These are phyloP conservation scores for Dalbergia oliveri DNA, from an alignment of 306 rosid species.

Conservation along the genomic window DNA sequence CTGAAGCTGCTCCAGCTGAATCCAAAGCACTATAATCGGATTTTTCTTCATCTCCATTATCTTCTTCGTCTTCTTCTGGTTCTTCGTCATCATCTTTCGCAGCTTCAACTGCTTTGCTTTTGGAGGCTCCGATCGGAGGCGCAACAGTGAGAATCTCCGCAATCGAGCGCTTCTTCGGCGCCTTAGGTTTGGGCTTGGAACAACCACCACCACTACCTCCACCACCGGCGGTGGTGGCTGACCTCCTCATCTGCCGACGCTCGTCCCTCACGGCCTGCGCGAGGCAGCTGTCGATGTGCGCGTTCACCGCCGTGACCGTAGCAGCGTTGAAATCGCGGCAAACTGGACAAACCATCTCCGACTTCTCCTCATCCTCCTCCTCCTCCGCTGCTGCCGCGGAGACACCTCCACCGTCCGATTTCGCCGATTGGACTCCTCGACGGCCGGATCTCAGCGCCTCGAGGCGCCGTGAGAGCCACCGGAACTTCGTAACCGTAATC, in stretches of 20 bases:
- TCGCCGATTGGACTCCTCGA: constrained; percentile 35
- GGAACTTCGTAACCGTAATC: constrained; percentile 70
- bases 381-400: background rate
- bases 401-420: constrained; percentile 10
- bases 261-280: constrained; percentile 60
- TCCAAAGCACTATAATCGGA: constrained; percentile 43
- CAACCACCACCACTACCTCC: background rate
- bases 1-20: constrained; percentile 17
- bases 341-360: constrained; percentile 79
- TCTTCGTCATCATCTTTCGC: constrained; percentile 6
- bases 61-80: background rate
- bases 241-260: constrained; percentile 53
- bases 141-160: constrained; percentile 87
- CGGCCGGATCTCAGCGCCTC: constrained; percentile 58
- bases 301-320: constrained; percentile 73
- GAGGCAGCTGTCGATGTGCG: constrained; percentile 71
- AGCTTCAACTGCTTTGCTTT: constrained; percentile 16
- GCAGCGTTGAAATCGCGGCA: constrained; percentile 67
- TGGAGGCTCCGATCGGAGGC: constrained; percentile 66
- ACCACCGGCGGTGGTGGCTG: background rate
- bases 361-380: constrained; percentile 50
- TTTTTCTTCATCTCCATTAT: constrained; percentile 44
- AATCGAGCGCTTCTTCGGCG: constrained; percentile 86
- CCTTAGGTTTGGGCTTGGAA: constrained; percentile 61
- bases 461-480: constrained; percentile 78